Evolutionary conservation across 371 early-diverging fungal genomes (phyloP), one percentile per base, ranked within the genome.

Genomic region (Ordospora pajunii): DNA sequence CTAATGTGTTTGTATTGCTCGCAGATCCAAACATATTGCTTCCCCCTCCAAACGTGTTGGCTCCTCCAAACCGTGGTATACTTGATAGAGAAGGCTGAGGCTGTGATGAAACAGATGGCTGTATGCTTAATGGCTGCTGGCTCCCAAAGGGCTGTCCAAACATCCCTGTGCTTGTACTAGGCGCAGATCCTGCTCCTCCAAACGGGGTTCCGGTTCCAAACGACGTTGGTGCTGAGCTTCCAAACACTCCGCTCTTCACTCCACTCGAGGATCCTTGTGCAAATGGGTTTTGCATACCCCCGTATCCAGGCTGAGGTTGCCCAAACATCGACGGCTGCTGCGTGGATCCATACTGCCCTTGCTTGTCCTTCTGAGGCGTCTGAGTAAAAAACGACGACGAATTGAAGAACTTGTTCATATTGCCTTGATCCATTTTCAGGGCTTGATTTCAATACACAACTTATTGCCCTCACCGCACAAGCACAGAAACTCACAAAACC

Each of bases 331-430:
- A 44, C 54, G 46, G 67, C 52, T 51, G 44, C 17, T 51, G 54
- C 11, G 21, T 23, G 1, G 25, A 23, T 7, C 49, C 12, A 49
- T 32, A 50, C 21, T 44, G 44, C 45, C 51, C 51, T 27, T 27
- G 62, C 21, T 46, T 45, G 17, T 58, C 45, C 51, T 51, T 51
- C 70, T 44, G 70, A 5, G 46, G 49, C 7, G 46, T 70, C 70
- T 58, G 44, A n/a, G 51, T 32, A 70, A 45, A 70, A 43, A 44
- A 45, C 22, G 46, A 50, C 58, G 70, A 70, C 58, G 70, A 70
- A 40, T 70, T 70, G n/a, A 58, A 58, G 58, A 58, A 58, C 58
- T 58, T 58, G 25, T 58, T 58, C 58, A 58, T 58, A 40, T 58
- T 58, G 19, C 40, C 40, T 40, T 58, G 58, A 12, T 58, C 58